Evolutionary conservation across 2,329 filamentous ascomycete species (phyloP).

Genomic region (Raffaelea albimanens): DNA sequence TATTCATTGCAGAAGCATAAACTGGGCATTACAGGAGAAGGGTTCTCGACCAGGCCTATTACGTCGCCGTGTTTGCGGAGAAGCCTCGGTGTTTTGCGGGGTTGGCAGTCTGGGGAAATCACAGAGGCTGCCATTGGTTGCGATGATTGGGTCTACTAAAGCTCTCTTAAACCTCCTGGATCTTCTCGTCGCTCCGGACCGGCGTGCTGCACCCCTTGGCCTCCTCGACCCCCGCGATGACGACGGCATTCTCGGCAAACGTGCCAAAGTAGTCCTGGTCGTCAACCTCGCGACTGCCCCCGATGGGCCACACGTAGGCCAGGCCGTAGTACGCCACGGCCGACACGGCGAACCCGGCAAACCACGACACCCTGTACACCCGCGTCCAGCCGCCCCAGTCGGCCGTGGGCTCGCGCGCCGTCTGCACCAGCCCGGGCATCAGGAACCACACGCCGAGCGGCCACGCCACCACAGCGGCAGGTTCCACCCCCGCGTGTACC

Average conservation of each 20-base stretch:
- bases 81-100: no score
- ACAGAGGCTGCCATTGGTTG: no score
- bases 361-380: not conserved
- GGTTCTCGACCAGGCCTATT: no score
- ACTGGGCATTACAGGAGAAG: no score
- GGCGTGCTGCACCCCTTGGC: no score
- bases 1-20: no score
- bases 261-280: not conserved
- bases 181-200: no score
- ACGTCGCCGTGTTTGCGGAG: no score
- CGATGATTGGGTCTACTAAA: no score
- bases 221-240: no score
- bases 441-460: conserved; percentile 26
- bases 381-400: not conserved
- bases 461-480: conserved; percentile 23
- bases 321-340: not conserved
- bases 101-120: no score
- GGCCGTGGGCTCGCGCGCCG: not conserved
- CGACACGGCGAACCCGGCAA: not conserved
- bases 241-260: not conserved
- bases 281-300: not conserved
- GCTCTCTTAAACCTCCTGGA: no score
- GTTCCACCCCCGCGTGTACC: conserved; percentile 6
- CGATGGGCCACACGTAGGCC: not conserved
- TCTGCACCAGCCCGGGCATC: conserved; percentile 1